phyloP scores from a whole-genome alignment of 495 filamentous ascomycete genomes.

The Neurospora discreta region DNA sequence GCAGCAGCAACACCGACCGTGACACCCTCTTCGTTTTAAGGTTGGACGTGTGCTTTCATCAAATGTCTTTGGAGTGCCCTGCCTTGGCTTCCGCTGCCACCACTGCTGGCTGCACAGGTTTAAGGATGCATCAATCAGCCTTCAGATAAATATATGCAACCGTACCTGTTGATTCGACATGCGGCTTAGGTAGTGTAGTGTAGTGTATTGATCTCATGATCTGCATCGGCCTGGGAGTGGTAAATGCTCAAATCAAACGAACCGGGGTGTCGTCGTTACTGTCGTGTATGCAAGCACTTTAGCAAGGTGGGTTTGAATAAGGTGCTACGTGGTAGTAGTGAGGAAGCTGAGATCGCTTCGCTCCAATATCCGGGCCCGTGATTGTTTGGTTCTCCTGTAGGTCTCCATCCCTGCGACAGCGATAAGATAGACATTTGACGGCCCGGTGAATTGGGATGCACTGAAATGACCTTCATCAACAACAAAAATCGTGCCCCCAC shows the following conservation, averaged over 20 bases:
- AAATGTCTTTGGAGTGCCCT: no score
- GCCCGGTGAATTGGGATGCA: background rate
- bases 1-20: background rate
- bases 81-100: no score
- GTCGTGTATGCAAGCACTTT: background rate
- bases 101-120: no score
- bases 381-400: background rate
- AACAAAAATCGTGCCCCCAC: background rate
- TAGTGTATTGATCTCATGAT: background rate
- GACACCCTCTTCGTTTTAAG: no score
- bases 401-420: background rate
- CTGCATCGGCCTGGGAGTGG: background rate
- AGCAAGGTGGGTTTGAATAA: background rate
- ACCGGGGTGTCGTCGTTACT: background rate
- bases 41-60: no score
- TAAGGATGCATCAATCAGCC: no score
- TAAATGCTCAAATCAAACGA: background rate
- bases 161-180: no score
- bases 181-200: no score
- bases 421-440: no score
- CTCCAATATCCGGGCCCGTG: background rate
- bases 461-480: background rate
- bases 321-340: background rate
- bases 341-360: background rate
- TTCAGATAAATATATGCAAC: no score